Conservation (phyloP, 2,329 filamentous ascomycete species). For the Cladophialophora exuberans region DNA sequence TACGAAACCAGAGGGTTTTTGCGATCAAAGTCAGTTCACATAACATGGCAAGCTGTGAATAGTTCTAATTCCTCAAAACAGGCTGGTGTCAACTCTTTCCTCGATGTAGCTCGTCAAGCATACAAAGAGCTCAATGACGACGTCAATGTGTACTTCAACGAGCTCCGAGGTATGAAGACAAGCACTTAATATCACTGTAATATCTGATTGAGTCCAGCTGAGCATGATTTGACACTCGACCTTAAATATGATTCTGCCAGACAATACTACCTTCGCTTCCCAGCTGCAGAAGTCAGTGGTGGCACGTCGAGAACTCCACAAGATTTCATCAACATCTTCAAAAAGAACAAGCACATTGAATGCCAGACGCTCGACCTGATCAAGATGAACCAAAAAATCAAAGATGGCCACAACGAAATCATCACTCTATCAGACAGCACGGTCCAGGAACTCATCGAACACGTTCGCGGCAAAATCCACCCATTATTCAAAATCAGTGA, state of each 20-base stretch:
- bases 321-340: conserved; percentile 75
- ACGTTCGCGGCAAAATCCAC: conserved; percentile 73
- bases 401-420: conserved; percentile 81
- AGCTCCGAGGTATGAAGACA: conserved; percentile 61
- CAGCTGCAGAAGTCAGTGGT: conserved; percentile 62
- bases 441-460: conserved; percentile 70
- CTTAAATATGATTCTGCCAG: conserved; percentile 77
- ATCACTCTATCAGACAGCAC: conserved; percentile 79
- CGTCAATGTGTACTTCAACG: conserved; percentile 69
- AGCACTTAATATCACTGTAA: too few relatives aligned
- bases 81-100: conserved; percentile 79
- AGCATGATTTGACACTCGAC: conserved; percentile 63
- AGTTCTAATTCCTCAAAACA: conserved; percentile 39
- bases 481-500: conserved; percentile 83
- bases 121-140: conserved; percentile 88
- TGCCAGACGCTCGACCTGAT: conserved; percentile 85
- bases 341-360: conserved; percentile 75
- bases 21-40: conserved; percentile 69
- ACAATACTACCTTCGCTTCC: conserved; percentile 77
- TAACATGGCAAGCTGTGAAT: too few relatives aligned
- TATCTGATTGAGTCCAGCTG: conserved; percentile 47
- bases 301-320: conserved; percentile 59
- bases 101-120: conserved; percentile 85
- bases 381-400: conserved; percentile 77
- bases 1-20: conserved; percentile 87